Percentiles rank a stretch among this genome's conserved stretches.
phyloP scores from a whole-genome alignment of 371 early-diverging fungal species.

The Blyttiomyces sp. region DNA sequence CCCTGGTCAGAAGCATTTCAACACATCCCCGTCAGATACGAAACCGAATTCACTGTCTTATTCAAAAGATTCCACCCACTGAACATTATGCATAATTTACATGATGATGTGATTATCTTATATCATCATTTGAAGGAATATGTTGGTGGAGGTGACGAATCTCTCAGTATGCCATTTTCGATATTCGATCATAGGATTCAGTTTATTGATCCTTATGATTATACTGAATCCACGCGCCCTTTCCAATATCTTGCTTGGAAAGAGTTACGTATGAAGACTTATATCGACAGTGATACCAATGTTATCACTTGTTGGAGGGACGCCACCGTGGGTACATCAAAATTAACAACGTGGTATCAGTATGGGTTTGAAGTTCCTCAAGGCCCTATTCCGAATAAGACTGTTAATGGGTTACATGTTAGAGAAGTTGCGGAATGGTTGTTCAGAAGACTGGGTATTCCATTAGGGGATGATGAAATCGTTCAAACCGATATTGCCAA shows the following conservation, averaged over 20 bases:
- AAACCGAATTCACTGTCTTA: conserved; percentile 32
- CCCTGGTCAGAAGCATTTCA: conserved; percentile 24
- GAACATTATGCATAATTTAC: conserved; percentile 56
- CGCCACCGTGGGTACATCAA: conserved; percentile 41
- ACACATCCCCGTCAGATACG: conserved; percentile 38
- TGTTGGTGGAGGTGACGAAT: conserved; percentile 17
- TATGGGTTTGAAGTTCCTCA: conserved; percentile 52
- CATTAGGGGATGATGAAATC: conserved; percentile 18
- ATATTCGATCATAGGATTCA: conserved; percentile 37
- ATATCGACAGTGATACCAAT: conserved; percentile 27
- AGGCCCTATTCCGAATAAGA: conserved; percentile 41
- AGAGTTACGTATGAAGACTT: conserved; percentile 28
- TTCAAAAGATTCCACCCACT: conserved; percentile 38
- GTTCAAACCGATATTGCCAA: neutral
- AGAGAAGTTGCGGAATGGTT: conserved; percentile 45
- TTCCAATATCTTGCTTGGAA: conserved; percentile 39
- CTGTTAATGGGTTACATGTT: conserved; percentile 38
- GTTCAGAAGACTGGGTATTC: conserved; percentile 25
- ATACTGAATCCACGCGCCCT: conserved; percentile 33
- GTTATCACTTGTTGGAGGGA: conserved; percentile 47
- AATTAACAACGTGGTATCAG: conserved; percentile 53
- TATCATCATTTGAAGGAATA: conserved; percentile 37
- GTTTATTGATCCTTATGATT: conserved; percentile 33
- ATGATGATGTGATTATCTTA: conserved; percentile 48
- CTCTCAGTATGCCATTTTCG: conserved; percentile 27